phyloP scores from a whole-genome alignment of 177 flowering plant genomes.

The Vitis hybrid region DNA sequence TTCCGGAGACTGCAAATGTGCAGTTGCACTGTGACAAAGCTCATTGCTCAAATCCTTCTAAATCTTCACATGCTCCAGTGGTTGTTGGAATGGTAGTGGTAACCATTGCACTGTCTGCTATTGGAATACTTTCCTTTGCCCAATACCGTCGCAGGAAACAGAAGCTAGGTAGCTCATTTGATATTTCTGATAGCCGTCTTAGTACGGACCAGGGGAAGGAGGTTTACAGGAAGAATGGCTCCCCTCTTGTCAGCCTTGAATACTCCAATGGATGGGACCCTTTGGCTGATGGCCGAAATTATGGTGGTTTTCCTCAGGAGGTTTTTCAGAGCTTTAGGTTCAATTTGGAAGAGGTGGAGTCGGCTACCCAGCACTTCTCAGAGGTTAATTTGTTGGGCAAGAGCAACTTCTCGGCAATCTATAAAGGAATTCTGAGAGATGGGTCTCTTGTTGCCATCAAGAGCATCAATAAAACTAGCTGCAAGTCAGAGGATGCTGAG shows the following conservation, averaged over 20 bases:
- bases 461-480: slow-evolving; percentile 48
- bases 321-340: slow-evolving; percentile 43
- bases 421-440: slow-evolving; percentile 53
- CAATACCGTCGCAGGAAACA: slow-evolving; percentile 47
- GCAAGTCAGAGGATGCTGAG: slow-evolving; percentile 62
- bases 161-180: slow-evolving; percentile 36
- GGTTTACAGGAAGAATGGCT: slow-evolving; percentile 41
- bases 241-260: slow-evolving; percentile 60
- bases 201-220: slow-evolving; percentile 41
- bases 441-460: slow-evolving; percentile 59
- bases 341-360: slow-evolving; percentile 61
- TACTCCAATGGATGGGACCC: slow-evolving; percentile 68
- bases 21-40: slow-evolving; percentile 36
- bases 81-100: slow-evolving; percentile 32
- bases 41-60: slow-evolving; percentile 31
- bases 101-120: slow-evolving; percentile 25
- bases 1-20: slow-evolving; percentile 57
- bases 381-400: slow-evolving; percentile 56
- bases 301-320: slow-evolving; percentile 35
- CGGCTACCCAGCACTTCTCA: slow-evolving; percentile 64
- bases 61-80: slow-evolving; percentile 28
- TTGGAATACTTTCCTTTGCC: slow-evolving; percentile 33
- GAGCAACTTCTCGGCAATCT: slow-evolving; percentile 50
- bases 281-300: slow-evolving; percentile 38
- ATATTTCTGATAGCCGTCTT: slow-evolving; percentile 23